Evolutionary conservation across 164 flowering plant species (phyloP).

Genomic region (Magnolia changhungtana): DNA sequence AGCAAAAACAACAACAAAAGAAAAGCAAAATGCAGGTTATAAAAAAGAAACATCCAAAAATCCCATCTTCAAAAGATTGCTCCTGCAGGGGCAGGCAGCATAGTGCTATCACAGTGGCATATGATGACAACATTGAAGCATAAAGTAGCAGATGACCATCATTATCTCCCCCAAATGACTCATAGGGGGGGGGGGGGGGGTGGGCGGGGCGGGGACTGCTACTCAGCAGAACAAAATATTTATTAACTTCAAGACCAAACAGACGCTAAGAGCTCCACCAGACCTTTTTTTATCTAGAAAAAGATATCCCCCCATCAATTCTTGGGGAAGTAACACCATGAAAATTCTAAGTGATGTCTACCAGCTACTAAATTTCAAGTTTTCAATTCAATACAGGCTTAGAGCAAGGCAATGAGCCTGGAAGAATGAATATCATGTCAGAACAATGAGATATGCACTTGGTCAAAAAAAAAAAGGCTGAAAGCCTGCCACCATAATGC

Average conservation of each 20-base stretch:
- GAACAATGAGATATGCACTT: too few relatives aligned
- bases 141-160: not conserved
- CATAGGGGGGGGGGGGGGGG: too few relatives aligned
- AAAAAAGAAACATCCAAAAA: not conserved
- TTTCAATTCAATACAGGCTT: not conserved
- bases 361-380: not conserved
- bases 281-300: not conserved
- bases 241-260: not conserved
- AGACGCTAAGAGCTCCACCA: not conserved
- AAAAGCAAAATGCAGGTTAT: not conserved
- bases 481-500: too few relatives aligned
- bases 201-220: too few relatives aligned
- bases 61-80: not conserved
- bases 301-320: not conserved
- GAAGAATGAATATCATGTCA: too few relatives aligned
- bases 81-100: not conserved
- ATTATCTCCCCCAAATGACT: too few relatives aligned
- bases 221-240: not conserved
- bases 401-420: not conserved
- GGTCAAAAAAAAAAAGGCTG: too few relatives aligned
- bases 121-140: not conserved
- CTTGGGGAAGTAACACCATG: not conserved
- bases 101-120: not conserved
- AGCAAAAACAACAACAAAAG: not conserved
- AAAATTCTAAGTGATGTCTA: not conserved